These are phyloP conservation scores for Torrubiellomyces zombiae DNA, from an alignment of 2,329 filamentous ascomycete genomes.

Conservation along the genomic window DNA sequence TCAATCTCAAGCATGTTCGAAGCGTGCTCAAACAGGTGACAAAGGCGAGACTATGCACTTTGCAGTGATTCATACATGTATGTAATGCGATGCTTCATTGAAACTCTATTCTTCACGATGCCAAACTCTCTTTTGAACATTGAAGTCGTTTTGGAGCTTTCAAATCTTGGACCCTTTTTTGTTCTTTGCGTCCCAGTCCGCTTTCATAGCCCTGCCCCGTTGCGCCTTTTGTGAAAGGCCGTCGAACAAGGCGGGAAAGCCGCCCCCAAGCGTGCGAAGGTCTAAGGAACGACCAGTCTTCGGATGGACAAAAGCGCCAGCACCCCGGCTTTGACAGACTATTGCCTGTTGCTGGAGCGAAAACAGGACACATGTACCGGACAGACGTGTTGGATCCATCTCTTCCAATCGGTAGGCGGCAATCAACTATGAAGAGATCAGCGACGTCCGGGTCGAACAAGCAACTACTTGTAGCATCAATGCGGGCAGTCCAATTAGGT, in stretches of 20 bases:
- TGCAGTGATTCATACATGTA: no score
- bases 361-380: slow-evolving; percentile 2
- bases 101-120: no score
- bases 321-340: slow-evolving; percentile 3
- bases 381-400: slow-evolving; percentile 4
- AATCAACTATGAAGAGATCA: slow-evolving; percentile 3
- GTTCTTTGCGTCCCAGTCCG: slow-evolving; percentile 2
- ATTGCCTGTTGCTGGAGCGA: slow-evolving; percentile 6
- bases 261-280: slow-evolving; percentile 3
- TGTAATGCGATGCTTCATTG: no score
- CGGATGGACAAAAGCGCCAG: slow-evolving; percentile 2
- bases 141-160: no score
- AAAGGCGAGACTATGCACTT: no score
- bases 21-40: no score
- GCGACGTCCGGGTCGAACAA: no score
- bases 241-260: slow-evolving; percentile 3
- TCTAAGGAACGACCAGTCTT: slow-evolving; percentile 5
- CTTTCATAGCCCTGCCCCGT: background rate
- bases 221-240: slow-evolving; percentile 2
- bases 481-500: no score
- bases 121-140: no score
- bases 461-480: no score
- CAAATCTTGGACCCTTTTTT: no score
- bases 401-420: slow-evolving; percentile 3
- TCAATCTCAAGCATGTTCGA: no score